A percentile compares a stretch with the other conserved stretches of the same genome.
Conservation (phyloP, 108 stramenopile genomes). For the Nitzschia inconspicua region DNA sequence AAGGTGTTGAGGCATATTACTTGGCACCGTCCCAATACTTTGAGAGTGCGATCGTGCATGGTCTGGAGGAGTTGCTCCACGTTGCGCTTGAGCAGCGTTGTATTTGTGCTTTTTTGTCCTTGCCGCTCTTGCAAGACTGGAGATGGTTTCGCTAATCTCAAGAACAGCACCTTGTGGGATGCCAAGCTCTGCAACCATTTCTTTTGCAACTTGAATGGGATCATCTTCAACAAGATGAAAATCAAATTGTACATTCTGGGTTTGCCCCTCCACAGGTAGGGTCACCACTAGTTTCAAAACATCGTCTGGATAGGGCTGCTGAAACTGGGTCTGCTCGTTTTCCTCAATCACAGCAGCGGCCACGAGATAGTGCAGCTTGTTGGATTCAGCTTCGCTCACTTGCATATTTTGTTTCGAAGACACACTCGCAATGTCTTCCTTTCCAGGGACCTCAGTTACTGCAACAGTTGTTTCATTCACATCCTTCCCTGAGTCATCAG, state of each 20-base stretch:
- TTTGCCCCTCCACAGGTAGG: conserved; percentile 74
- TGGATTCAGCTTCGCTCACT: background rate
- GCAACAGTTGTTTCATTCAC: background rate
- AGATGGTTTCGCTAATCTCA: conserved; percentile 85
- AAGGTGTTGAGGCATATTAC: background rate
- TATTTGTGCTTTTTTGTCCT: conserved; percentile 69
- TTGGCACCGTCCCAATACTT: background rate
- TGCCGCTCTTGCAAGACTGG: conserved; percentile 72
- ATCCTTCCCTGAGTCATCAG: conserved; percentile 6
- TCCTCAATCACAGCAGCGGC: conserved; percentile 57
- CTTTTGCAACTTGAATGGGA: conserved; percentile 81
- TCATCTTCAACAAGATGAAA: conserved; percentile 87
- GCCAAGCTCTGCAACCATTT: conserved; percentile 84
- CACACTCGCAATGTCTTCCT: too few relatives aligned
- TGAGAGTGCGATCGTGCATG: conserved; percentile 1
- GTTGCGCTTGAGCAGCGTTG: conserved; percentile 21
- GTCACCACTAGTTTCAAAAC: conserved; percentile 73
- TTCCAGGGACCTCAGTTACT: background rate
- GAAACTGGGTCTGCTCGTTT: conserved; percentile 14
- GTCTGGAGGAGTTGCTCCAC: background rate
- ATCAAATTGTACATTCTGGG: conserved; percentile 79
- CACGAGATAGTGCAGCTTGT: conserved; percentile 52
- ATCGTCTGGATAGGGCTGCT: conserved; percentile 61
- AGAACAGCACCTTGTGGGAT: conserved; percentile 76
- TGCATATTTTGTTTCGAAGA: conserved; percentile 8